Evolutionary conservation across 352 stramenopile genomes (phyloP).

Genomic region (Pythium rishiriense): DNA sequence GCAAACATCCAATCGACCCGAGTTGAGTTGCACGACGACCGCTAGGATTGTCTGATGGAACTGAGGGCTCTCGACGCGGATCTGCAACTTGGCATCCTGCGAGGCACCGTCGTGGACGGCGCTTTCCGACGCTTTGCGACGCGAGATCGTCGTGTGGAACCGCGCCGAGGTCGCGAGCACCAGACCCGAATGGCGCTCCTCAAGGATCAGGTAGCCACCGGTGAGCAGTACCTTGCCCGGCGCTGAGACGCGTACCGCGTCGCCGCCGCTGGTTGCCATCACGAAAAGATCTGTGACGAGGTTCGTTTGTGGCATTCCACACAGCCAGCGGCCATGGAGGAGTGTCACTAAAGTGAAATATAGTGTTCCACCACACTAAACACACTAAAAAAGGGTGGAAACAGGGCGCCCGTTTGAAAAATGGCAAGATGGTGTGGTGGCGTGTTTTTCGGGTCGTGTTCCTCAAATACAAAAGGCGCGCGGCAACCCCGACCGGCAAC

Average conservation of each 20-base stretch:
- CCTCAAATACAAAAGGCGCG: background rate
- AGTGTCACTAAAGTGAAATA: background rate
- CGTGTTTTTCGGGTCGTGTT: background rate
- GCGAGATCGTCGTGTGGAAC: conserved; percentile 89
- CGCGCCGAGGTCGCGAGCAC: conserved; percentile 91
- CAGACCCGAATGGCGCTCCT: conserved; percentile 87
- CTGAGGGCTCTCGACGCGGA: conserved; percentile 89
- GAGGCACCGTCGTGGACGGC: background rate
- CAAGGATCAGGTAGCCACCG: conserved; percentile 95
- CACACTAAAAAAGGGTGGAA: background rate
- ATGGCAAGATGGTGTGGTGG: background rate
- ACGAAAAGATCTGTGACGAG: conserved; percentile 5
- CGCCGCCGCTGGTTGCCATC: background rate
- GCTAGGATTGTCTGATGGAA: conserved; percentile 72
- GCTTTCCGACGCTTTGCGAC: background rate
- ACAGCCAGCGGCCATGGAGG: no score
- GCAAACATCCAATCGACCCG: conserved; percentile 4
- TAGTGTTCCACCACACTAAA: no score
- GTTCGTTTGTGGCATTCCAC: background rate
- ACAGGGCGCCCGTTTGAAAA: background rate
- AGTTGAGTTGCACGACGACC: conserved; percentile 24
- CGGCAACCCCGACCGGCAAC: background rate
- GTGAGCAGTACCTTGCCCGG: conserved; percentile 97
- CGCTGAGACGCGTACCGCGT: conserved; percentile 81
- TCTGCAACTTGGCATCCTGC: conserved; percentile 25